These are phyloP conservation scores for Yarrowia sp. DNA, from an alignment of 805 yeast genomes.

Conservation along the genomic window DNA sequence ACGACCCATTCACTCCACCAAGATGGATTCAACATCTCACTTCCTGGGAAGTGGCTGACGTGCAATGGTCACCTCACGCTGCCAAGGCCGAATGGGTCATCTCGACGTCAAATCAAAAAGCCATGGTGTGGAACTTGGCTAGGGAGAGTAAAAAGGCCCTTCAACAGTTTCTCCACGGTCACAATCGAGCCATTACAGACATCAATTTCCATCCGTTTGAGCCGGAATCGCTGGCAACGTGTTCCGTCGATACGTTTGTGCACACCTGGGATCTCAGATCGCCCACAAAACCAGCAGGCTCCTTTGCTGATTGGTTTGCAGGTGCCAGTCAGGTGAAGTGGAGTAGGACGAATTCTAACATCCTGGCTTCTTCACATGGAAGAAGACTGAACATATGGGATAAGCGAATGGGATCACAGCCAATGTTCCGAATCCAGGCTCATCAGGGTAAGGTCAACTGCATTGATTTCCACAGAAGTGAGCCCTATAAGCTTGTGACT, in stretches of 20 bases:
- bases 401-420: conserved; percentile 77
- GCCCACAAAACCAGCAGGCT: conserved; percentile 70
- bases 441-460: conserved; percentile 91
- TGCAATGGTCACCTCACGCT: conserved; percentile 95
- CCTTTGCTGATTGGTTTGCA: conserved; percentile 94
- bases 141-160: conserved; percentile 76
- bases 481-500: conserved; percentile 68
- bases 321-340: conserved; percentile 96
- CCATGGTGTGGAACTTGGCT: conserved; percentile 89
- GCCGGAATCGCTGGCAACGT: conserved; percentile 89
- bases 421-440: conserved; percentile 70
- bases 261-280: conserved; percentile 90
- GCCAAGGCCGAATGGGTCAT: conserved; percentile 89
- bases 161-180: conserved; percentile 86
- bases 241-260: conserved; percentile 88
- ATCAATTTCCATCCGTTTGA: conserved; percentile 88
- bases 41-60: conserved; percentile 98
- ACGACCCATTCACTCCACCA: conserved; percentile 95
- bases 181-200: conserved; percentile 92
- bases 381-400: conserved; percentile 87
- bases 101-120: conserved; percentile 94
- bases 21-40: conserved; percentile 91
- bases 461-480: conserved; percentile 74
- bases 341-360: conserved; percentile 76
- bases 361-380: conserved; percentile 88